Conservation (phyloP, 2,329 filamentous ascomycete species). For the Sporothrix inflata region DNA sequence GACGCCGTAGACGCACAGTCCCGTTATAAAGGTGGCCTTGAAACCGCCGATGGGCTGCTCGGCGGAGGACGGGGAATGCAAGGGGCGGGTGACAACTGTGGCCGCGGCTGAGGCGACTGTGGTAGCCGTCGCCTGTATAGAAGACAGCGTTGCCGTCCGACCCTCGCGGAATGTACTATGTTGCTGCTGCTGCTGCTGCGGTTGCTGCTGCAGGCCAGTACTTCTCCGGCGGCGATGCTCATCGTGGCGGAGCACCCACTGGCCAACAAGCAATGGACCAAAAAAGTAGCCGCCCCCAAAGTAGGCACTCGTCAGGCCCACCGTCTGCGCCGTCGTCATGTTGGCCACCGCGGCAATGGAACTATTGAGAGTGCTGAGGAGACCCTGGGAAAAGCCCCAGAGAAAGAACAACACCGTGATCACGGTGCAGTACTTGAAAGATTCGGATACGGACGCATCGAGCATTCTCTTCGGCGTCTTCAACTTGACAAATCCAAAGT, state of each 20-base stretch:
- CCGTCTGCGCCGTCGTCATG: constrained; percentile 63
- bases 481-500: constrained; percentile 79
- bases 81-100: not conserved
- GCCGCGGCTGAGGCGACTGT: not conserved
- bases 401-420: constrained; percentile 84
- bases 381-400: constrained; percentile 85
- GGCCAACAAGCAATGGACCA: constrained; percentile 70
- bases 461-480: constrained; percentile 71
- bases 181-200: no score
- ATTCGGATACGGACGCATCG: constrained; percentile 63
- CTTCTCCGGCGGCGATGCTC: constrained; percentile 55
- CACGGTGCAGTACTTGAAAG: constrained; percentile 70
- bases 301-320: constrained; percentile 71
- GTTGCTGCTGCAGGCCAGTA: constrained; percentile 35
- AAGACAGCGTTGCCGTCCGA: not conserved
- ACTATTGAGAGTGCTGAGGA: constrained; percentile 79
- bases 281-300: constrained; percentile 72
- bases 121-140: not conserved
- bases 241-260: constrained; percentile 70
- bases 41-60: constrained; percentile 65
- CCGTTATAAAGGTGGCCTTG: constrained; percentile 78
- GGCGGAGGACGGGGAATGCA: constrained; percentile 30
- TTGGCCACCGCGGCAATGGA: constrained; percentile 66
- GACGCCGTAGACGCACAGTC: constrained; percentile 72
- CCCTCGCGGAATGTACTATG: not conserved